Base-by-base conservation (phyloP, 352 stramenopile genomes). In the Phytophthora meadii region DNA sequence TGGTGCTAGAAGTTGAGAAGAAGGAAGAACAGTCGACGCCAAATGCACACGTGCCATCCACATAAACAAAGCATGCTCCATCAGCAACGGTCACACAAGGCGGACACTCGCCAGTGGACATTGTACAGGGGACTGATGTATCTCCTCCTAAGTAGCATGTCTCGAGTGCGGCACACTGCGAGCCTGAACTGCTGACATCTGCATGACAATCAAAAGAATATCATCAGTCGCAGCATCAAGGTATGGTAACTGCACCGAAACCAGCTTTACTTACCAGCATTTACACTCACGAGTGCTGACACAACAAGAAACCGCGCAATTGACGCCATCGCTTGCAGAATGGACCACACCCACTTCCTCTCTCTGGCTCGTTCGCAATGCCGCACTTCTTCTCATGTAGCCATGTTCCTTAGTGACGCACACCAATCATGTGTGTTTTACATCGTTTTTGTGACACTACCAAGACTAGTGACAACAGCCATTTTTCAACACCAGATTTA, bases 71-170 rank as follows among this genome's bases (percentile, higher is more conserved):
- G 64, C 75, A 87, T 9, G 40, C 53, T 22, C 41, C 61, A 63
- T 73, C 62, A 1, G 67, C 39, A 17, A 84, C 76, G 4, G 49
- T 61, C 22, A 82, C 39, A 47, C 78, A 87, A 4, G 67, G 37
- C 12, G 78, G 78, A 24, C 78, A 87, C 10, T 45, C 54, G 7
- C 49, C 25, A 14, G 58, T 54, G n/a, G 28, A 9, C 39, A 81
- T 64, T 8, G 44, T 60, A 60, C 73, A 87, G 22, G 72, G 3
- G 7, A 49, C 34, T 5, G 36, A 32, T 9, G 25, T 17, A 1
- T 15, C 47, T 5, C 50, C 54, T 14, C 63, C 72, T 41, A 70
- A 68, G 60, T 79, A 74, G 63, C 75, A 87, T 22, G 62, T 60
- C 42, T 34, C 44, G 24, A 72, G 15, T 27, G 39, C 24, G 28